Base-by-base conservation (phyloP, 768 basidiomycete genomes). In the Suillus spraguei region DNA sequence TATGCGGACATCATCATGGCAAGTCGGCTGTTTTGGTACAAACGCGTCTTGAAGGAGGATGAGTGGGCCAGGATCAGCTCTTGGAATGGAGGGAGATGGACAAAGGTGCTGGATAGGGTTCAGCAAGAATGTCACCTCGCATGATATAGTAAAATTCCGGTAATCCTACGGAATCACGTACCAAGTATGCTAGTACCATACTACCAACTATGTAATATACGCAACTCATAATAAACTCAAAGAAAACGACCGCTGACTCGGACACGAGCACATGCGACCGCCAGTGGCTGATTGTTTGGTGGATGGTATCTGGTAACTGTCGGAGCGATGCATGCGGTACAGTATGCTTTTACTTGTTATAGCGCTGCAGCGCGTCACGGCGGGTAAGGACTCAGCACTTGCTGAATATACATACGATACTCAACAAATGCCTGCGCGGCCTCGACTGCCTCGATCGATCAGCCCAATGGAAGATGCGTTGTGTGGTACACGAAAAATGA, bases 1-100 rank as follows among this genome's bases (percentile, higher is more conserved):
- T 62, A 64, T 54, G 63, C 60, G 32, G 63, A 64, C 50, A 60
- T 64, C 4, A 35, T 64, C 32, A 14, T 36, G 24, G 60, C 39
- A 9, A 53, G 59, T 11, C 35, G 63, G 8, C 42, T 64, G 2
- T 33, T 61, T 17, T 64, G 63, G 49, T 64, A 41, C 38, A 47
- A 63, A 14, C 36, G 36, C 24, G 33, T 62, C n/a, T 20, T 61
- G 44, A 39, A 64, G 33, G 49, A 63, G 11, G 53, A 54, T 38
- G 62, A 56, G 41, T 56, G 61, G 61, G 42, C 35, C 13, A 56
- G 39, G 32, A 22, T 62, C 7, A 38, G 22, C 22, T 28, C 47
- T 32, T 61, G 47, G 63, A 47, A 64, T 9, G 60, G 41, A 38
- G 63, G 35, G 14, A 61, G 49, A 22, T 61, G 47, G 60, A 60